These are phyloP conservation scores for Massariosphaeria phaeospora DNA, from an alignment of 495 filamentous ascomycete genomes.

Conservation along the genomic window DNA sequence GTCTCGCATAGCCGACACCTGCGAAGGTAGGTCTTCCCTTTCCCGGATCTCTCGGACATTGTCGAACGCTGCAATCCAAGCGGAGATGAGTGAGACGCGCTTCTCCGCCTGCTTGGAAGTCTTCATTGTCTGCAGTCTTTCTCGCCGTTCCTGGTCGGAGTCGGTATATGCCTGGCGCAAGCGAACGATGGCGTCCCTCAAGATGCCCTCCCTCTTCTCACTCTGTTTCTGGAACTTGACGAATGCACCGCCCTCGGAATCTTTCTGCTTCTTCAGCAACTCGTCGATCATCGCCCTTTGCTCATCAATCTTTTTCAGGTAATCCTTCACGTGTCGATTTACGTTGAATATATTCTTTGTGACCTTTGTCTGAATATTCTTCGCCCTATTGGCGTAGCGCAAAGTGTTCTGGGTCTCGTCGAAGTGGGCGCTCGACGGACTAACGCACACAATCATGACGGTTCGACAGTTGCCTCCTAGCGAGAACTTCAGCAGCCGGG, in stretches of 20 bases:
- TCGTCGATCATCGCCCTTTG: slow-evolving; percentile 91
- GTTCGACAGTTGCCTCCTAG: slow-evolving; percentile 97
- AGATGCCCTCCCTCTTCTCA: slow-evolving; percentile 71
- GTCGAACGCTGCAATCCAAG: slow-evolving; percentile 93
- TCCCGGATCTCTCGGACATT: slow-evolving; percentile 67
- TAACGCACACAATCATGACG: slow-evolving; percentile 99
- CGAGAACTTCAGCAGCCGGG: slow-evolving; percentile 92
- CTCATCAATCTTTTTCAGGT: slow-evolving; percentile 95
- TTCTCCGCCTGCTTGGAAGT: slow-evolving; percentile 78
- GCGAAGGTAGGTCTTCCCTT: slow-evolving; percentile 59
- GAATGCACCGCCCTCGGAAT: slow-evolving; percentile 80
- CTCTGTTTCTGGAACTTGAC: slow-evolving; percentile 82
- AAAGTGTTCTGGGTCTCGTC: slow-evolving; percentile 98
- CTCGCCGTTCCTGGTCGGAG: slow-evolving; percentile 68
- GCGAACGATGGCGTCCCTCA: slow-evolving; percentile 75
- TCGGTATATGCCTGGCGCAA: slow-evolving; percentile 83
- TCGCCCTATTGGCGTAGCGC: slow-evolving; percentile 94
- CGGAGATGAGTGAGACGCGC: slow-evolving; percentile 73
- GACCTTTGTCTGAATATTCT: slow-evolving; percentile 99
- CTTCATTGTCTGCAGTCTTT: slow-evolving; percentile 74
- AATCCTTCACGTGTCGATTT: slow-evolving; percentile 98
- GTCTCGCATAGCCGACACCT: slow-evolving; percentile 72
- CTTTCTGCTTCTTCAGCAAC: slow-evolving; percentile 84
- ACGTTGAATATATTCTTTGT: slow-evolving; percentile 98
- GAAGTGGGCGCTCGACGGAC: slow-evolving; percentile 92